A percentile compares a stretch with the other conserved stretches of the same genome.
Conservation (phyloP, 2,329 filamentous ascomycete genomes). For the Sporothrix brasiliensis region DNA sequence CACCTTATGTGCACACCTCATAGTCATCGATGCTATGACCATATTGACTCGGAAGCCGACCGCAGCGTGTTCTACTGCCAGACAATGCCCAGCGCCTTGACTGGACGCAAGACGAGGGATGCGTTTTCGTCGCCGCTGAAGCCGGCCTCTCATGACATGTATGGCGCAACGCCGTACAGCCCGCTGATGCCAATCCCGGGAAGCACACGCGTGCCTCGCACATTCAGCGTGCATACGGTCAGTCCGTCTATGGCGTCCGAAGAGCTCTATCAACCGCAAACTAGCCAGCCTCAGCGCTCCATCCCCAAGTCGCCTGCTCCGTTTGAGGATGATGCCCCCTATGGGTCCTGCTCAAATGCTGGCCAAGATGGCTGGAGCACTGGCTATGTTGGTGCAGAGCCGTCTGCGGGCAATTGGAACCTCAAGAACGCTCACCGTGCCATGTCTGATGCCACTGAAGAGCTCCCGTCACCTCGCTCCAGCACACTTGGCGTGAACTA, state of each 20-base stretch:
- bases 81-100: background rate
- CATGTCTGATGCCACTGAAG: background rate
- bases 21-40: background rate
- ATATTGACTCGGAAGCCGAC: background rate
- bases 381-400: background rate
- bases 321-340: background rate
- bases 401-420: too few species aligned
- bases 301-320: background rate
- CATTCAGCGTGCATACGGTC: conserved; percentile 33
- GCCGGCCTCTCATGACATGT: background rate
- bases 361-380: background rate
- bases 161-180: background rate
- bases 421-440: background rate
- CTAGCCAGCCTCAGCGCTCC: background rate
- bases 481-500: background rate
- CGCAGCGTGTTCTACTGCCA: background rate
- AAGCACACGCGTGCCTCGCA: conserved; percentile 20
- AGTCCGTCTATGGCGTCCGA: conserved; percentile 27
- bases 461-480: background rate
- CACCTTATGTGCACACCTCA: background rate
- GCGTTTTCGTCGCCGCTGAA: background rate
- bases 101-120: background rate
- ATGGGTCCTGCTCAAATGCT: background rate
- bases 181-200: background rate
- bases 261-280: background rate